Evolutionary conservation across 1,284 basidiomycete species (phyloP), one percentile per base, ranked within the genome.

Genomic region (Macrocybe sp.): DNA sequence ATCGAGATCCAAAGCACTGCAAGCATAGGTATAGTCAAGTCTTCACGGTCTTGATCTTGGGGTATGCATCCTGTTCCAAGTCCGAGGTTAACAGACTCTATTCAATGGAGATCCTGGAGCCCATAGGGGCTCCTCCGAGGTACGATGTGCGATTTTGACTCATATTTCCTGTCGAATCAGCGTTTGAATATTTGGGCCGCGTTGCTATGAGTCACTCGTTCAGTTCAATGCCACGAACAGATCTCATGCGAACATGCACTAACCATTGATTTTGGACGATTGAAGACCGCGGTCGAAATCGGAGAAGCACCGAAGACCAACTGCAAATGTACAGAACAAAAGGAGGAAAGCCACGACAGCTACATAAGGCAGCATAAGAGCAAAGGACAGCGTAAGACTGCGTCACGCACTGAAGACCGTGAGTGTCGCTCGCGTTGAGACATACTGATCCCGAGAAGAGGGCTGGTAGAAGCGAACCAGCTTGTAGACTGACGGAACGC

Each of bases 281-380:
- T 73, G 68, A 28, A 91, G 67, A 28, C 89, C 88, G 62, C 80
- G 81, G 65, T 86, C 83, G 58, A 91, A 91, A 66, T 91, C 88
- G 41, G 75, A 63, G 66, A 89, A 86, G 60, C 89, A 91, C 44
- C 83, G 80, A 10, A 90, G 62, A 32, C 89, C 89, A 29, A 91
- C 76, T 7, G 69, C 75, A 58, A 91, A 89, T 8, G 86, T 87
- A 8, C 71, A 65, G 52, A 89, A 77, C 16, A 91, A 63, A 41
- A 91, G 69, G 12, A 90, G 47, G 66, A 91, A 88, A 1, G 88
- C 80, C 47, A 83, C 74, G 52, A 89, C 76, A 12, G 85, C 87
- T 90, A 53, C 44, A 29, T 36, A 41, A 41, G 28, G 11, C 43
- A 40, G 12, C 31, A 37, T 30, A 47, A 30, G 44, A 41, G 45